Evolutionary conservation across 2,329 filamentous ascomycete genomes (phyloP), one percentile per base, ranked within the genome.

Genomic region (Penicillium sp.): DNA sequence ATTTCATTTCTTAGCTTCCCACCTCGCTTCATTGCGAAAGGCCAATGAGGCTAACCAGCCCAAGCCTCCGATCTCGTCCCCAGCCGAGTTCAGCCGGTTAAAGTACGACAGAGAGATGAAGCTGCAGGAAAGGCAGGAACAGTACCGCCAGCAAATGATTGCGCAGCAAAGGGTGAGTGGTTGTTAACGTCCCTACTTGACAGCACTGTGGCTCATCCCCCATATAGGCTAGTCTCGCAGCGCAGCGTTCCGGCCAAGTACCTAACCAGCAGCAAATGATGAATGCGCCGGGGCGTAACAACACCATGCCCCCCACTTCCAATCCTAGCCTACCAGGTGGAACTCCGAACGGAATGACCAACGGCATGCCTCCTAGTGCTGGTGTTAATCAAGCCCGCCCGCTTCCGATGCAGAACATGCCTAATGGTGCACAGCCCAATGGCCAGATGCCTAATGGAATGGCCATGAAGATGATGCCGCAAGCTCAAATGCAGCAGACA

Each of bases 21-120:
- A 85, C 61, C 85, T 91, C 56, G 90, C 91, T 49, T 89, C 89
- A 33, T 86, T 91, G 73, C 87, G 94, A 54, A 97, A 97, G 75
- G 83, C 86, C 15, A 89, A 89, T 59, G 91, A 96, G 68, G 66
- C 83, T 73, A 69, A 84, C 74, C 70, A 90, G 61, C 82, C 83
- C 15, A 83, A 83, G 63, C 78, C 75, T 39, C 81, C 79, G 17
- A 82, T 83, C 50, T 83, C 92, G 70, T 96, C 93, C 0, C 94
- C 94, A 0, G 85, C 90, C 67, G 91, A 97, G 65, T 96, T 97
- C 72, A 97, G 93, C 70, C 83, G 90, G 52, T 82, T 97, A 70
- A 92, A 94, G 66, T 88, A 89, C 77, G 93, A 97, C 70, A 86
- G 91, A 44, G 93, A 97, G 66, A 82, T 93, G 69, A 85, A 86